Evolutionary conservation across 2,329 filamentous ascomycete species (phyloP), one percentile per base, ranked within the genome.

Genomic region (Diaporthe capsici): DNA sequence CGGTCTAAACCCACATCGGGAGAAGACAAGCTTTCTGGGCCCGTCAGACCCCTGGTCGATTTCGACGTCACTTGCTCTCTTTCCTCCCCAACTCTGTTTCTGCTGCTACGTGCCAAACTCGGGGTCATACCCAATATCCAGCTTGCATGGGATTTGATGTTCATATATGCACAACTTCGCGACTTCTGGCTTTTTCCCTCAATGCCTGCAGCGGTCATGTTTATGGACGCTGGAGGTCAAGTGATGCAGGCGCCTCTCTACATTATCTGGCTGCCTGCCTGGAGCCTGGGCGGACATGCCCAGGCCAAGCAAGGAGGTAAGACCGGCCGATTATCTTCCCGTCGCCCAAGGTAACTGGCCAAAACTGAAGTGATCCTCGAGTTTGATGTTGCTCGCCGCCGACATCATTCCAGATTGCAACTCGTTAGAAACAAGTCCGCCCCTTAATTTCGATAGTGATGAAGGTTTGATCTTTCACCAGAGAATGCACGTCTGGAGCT

Each of bases 271-370:
- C 60, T 65, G 60, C 60, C 42, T 31, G 60, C 13, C 31, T 34
- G 60, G 15, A 31, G n/a, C 22, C 39, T 25, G 20, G 25, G 17
- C 17, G 25, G 7, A 34, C 17, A 49, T 20, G n/a, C 60, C n/a
- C 15, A 10, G 25, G 6, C 60, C 25, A 31, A 34, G 25, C 17
- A 20, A 67, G 61, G 9, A 25, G 20, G 63, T 67, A 51, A 67
- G 44, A 51, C 39, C 63, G 63, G 63, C 44, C 4, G 9, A 10
- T 67, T 51, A 37, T 67, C 63, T 17, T n/a, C 10, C 63, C 63
- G 63, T 28, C 28, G 10, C 20, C 10, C 7, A n/a, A 15, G 37
- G 57, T 9, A 42, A 15, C 1, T 22, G 53, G 28, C 5, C 28
- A 9, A 28, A 22, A 31, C 3, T 17, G 25, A 28, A 3, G n/a